Evolutionary conservation across 176 grass and related monocot species (phyloP).

Genomic region (Carex pumila): DNA sequence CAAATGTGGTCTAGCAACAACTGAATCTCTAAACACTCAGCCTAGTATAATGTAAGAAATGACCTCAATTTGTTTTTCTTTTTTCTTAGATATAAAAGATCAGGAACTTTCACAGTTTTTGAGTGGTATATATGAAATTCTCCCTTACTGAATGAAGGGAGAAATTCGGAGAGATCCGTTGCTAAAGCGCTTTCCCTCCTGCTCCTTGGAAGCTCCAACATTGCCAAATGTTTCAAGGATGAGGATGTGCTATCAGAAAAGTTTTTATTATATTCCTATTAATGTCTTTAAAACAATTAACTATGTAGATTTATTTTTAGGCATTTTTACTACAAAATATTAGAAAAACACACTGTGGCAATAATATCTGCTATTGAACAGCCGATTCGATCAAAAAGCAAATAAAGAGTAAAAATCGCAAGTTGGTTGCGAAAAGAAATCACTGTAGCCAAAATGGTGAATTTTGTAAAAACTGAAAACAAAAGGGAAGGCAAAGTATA

Average conservation of each 20-base stretch:
- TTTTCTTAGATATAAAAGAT: neutral
- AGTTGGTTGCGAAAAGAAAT: neutral
- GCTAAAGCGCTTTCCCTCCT: neutral
- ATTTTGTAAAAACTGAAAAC: neutral
- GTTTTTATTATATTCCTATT: neutral
- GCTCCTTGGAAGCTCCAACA: neutral
- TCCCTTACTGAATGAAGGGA: neutral
- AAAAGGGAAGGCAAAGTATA: neutral
- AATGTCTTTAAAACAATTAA: neutral
- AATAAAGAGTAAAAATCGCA: neutral
- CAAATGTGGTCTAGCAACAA: neutral
- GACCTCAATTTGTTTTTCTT: neutral
- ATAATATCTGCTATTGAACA: neutral
- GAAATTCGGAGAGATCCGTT: neutral
- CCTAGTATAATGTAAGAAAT: no score
- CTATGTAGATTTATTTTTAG: no score
- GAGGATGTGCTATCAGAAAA: neutral
- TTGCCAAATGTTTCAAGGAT: neutral
- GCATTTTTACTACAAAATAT: no score
- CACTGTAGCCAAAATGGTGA: neutral
- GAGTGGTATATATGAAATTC: no score
- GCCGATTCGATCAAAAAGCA: neutral
- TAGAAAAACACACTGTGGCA: neutral
- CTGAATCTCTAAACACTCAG: neutral
- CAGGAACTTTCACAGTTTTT: no score